Conservation (phyloP, 2,329 filamentous ascomycete genomes). For the Pseudogymnoascus pannorum region DNA sequence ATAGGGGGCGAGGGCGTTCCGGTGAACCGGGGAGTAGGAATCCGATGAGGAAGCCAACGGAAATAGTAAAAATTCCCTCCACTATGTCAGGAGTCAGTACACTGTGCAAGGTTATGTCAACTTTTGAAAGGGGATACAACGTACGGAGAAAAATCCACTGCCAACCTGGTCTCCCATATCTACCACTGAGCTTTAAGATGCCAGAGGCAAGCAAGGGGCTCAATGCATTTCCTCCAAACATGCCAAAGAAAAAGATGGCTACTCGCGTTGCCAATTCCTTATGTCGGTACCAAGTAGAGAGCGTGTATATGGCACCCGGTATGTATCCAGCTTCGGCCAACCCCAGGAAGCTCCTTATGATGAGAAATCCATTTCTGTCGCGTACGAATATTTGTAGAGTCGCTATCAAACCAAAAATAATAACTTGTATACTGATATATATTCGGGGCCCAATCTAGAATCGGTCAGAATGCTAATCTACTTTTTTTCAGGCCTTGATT, state of each 20-base stretch:
- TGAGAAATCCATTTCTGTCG: conserved; percentile 40
- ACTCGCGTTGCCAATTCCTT: conserved; percentile 52
- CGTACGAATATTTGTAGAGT: conserved; percentile 31
- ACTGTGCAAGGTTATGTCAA: neutral
- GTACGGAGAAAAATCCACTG: conserved; percentile 17
- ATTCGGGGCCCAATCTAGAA: conserved; percentile 23
- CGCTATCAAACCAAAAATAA: conserved; percentile 30
- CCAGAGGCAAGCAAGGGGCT: conserved; percentile 50
- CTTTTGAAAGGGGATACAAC: neutral
- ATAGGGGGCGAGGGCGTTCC: conserved; percentile 31
- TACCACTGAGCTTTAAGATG: conserved; percentile 16
- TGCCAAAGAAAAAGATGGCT: conserved; percentile 52
- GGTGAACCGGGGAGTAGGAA: conserved; percentile 34
- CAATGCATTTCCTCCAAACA: conserved; percentile 52
- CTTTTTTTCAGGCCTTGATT: neutral
- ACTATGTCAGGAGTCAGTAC: conserved; percentile 15
- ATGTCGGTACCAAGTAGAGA: conserved; percentile 57
- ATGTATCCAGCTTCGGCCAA: conserved; percentile 47
- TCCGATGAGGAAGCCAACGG: conserved; percentile 32
- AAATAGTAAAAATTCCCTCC: conserved; percentile 26
- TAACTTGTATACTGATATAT: conserved; percentile 28
- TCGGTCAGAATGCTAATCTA: neutral
- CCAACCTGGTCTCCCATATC: conserved; percentile 15
- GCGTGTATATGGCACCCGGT: conserved; percentile 48
- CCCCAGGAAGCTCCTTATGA: conserved; percentile 43